Conservation (phyloP, 495 filamentous ascomycete genomes). For the Podospora sp. region DNA sequence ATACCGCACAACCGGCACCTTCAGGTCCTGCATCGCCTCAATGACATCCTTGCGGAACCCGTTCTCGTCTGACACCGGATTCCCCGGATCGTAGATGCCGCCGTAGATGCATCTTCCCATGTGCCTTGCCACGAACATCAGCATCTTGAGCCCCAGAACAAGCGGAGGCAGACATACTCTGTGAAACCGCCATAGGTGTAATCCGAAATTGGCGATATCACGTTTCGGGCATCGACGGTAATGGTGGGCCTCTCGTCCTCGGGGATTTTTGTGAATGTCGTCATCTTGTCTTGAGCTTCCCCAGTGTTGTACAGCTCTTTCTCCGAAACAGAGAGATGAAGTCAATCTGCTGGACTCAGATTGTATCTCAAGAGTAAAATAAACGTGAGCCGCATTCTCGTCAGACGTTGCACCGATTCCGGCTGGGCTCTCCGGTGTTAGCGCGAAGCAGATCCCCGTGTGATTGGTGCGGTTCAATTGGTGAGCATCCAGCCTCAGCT, state of each 20-base stretch:
- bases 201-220: slow-evolving; percentile 20
- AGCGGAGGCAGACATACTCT: slow-evolving; percentile 22
- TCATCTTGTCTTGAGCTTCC: neutral
- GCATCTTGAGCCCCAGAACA: neutral
- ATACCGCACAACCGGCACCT: slow-evolving; percentile 75
- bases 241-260: slow-evolving; percentile 21
- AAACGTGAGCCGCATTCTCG: neutral
- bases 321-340: neutral
- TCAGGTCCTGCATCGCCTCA: slow-evolving; percentile 66
- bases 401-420: neutral
- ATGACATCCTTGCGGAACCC: slow-evolving; percentile 79
- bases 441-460: neutral
- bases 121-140: slow-evolving; percentile 51
- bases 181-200: slow-evolving; percentile 47
- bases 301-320: neutral
- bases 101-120: slow-evolving; percentile 87
- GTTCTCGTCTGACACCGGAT: slow-evolving; percentile 68
- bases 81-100: slow-evolving; percentile 77
- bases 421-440: neutral
- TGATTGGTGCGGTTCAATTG: neutral
- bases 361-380: neutral
- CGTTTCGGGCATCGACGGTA: slow-evolving; percentile 16
- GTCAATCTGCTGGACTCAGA: neutral
- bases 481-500: neutral
- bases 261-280: slow-evolving; percentile 23